phyloP scores from a whole-genome alignment of 805 yeast genomes.

The Schizosaccharomyces japonicus region DNA sequence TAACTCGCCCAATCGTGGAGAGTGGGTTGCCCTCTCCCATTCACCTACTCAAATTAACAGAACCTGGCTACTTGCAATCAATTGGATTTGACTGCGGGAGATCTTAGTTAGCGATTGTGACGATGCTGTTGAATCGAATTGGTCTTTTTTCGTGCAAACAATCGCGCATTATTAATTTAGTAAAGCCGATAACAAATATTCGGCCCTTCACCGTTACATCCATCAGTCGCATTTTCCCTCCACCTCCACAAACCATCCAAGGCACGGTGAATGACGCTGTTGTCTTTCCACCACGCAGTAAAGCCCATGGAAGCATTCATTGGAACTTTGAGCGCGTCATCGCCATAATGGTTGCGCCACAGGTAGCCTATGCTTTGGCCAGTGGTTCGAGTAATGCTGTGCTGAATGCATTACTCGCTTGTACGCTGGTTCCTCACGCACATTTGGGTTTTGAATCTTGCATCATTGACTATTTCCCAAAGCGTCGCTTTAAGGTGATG shows the following conservation, averaged over 20 bases:
- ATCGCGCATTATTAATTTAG: too few species aligned
- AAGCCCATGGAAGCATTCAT: slow-evolving; percentile 63
- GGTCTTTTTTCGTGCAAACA: too few species aligned
- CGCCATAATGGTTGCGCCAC: slow-evolving; percentile 50
- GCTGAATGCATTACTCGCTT: slow-evolving; percentile 46
- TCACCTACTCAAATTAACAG: too few species aligned
- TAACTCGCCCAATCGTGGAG: too few species aligned
- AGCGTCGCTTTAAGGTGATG: slow-evolving; percentile 59
- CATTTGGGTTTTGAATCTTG: slow-evolving; percentile 76
- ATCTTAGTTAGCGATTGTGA: too few species aligned
- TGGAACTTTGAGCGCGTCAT: slow-evolving; percentile 75
- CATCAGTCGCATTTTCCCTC: neutral
- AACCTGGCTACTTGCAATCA: too few species aligned
- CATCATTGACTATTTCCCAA: slow-evolving; percentile 78
- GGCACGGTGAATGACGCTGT: slow-evolving; percentile 58
- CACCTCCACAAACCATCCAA: slow-evolving; percentile 5
- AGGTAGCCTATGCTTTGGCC: slow-evolving; percentile 50
- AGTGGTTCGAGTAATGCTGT: slow-evolving; percentile 50
- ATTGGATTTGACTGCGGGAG: too few species aligned
- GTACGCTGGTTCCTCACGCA: slow-evolving; percentile 47
- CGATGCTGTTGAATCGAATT: too few species aligned
- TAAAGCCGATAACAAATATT: too few species aligned
- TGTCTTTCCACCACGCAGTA: slow-evolving; percentile 35
- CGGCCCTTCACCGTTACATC: neutral
- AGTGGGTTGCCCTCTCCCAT: too few species aligned